A percentile compares a stretch with the other conserved stretches of the same genome.
phyloP scores from a whole-genome alignment of 1,284 basidiomycete species.

The Microbotryum scabiosae region DNA sequence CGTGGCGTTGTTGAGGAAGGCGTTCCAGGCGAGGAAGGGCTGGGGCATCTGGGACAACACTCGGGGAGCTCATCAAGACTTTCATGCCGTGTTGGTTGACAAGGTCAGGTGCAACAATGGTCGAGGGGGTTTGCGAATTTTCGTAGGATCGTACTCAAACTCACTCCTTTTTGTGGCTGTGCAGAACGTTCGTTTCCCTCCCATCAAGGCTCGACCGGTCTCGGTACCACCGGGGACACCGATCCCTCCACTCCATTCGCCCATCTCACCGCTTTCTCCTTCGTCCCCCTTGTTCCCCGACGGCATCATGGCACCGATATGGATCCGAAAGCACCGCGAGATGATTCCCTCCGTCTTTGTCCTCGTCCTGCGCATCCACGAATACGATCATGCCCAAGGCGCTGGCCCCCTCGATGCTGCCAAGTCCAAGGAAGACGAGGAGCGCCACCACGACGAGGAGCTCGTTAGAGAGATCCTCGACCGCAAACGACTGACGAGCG shows the following conservation, averaged over 20 bases:
- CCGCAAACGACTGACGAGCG: constrained; percentile 66
- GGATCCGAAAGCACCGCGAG: constrained; percentile 89
- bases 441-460: constrained; percentile 61
- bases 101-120: constrained; percentile 48
- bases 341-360: constrained; percentile 88
- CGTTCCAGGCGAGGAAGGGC: constrained; percentile 49
- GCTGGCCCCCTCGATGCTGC: neutral
- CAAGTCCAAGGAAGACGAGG: constrained; percentile 52
- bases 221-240: constrained; percentile 39
- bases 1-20: constrained; percentile 51
- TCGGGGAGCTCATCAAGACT: constrained; percentile 49
- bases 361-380: constrained; percentile 72
- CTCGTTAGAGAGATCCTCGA: constrained; percentile 67
- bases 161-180: too few species aligned
- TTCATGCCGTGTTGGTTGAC: constrained; percentile 72
- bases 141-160: too few species aligned
- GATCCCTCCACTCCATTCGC: constrained; percentile 55
- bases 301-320: constrained; percentile 90
- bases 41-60: constrained; percentile 42
- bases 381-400: constrained; percentile 43
- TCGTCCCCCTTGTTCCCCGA: constrained; percentile 85
- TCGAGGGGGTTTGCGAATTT: too few species aligned
- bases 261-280: constrained; percentile 78
- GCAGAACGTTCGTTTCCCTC: constrained; percentile 68
- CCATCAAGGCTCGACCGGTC: constrained; percentile 60